These are phyloP conservation scores for Phytophthora hibernalis DNA, from an alignment of 352 stramenopile genomes.

Conservation along the genomic window DNA sequence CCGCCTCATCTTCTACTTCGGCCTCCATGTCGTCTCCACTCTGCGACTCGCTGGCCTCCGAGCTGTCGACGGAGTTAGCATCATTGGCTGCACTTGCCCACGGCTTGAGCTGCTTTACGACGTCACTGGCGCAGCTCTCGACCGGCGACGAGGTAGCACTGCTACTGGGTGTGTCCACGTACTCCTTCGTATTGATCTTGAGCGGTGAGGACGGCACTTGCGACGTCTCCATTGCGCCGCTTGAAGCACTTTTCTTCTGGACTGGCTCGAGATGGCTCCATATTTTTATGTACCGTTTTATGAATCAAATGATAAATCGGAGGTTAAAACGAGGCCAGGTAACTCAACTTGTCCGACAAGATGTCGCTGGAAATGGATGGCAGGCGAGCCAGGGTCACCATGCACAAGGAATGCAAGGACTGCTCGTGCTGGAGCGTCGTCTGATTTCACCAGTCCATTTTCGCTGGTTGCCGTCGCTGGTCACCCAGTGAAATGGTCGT, in stretches of 20 bases:
- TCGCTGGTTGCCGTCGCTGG: background rate
- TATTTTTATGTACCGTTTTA: constrained; percentile 4
- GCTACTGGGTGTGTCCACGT: constrained; percentile 11
- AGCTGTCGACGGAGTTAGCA: constrained; percentile 29
- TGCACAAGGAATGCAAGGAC: too few relatives aligned
- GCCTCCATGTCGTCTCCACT: constrained; percentile 15
- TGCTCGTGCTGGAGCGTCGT: background rate
- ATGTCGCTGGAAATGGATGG: constrained; percentile 1
- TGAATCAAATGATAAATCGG: constrained; percentile 17
- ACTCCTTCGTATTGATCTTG: constrained; percentile 26
- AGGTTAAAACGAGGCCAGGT: too few relatives aligned
- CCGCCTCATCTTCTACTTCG: constrained; percentile 1
- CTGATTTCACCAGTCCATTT: constrained; percentile 10
- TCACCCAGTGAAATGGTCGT: too few relatives aligned
- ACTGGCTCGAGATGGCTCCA: constrained; percentile 23
- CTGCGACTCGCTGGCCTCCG: constrained; percentile 14
- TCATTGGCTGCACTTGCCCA: constrained; percentile 23
- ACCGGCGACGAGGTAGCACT: constrained; percentile 12
- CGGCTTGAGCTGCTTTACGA: constrained; percentile 9
- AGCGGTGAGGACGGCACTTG: constrained; percentile 10
- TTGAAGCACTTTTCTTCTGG: constrained; percentile 16
- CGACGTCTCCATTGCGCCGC: constrained; percentile 19
- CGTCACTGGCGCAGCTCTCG: constrained; percentile 21
- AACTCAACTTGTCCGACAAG: constrained; percentile 28
- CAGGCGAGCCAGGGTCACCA: too few relatives aligned